Conservation (phyloP, 768 basidiomycete genomes). For the Boletus insuetus region DNA sequence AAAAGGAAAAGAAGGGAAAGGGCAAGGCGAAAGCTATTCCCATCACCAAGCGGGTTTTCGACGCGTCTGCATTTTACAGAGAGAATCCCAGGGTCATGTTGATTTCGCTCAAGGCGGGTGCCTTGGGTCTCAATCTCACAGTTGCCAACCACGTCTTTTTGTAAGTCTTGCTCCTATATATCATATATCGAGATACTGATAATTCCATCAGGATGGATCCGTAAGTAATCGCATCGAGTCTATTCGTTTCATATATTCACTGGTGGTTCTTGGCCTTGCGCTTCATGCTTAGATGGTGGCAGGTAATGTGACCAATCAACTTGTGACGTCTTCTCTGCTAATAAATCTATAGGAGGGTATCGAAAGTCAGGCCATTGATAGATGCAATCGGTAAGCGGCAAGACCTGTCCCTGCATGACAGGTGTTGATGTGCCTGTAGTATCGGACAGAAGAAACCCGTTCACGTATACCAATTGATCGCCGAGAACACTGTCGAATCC, state of each 20-base stretch:
- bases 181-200: conserved; percentile 1
- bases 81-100: conserved; percentile 78
- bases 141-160: conserved; percentile 86
- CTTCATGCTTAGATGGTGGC: conserved; percentile 63
- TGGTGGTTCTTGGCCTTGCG: neutral
- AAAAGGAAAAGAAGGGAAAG: conserved; percentile 39
- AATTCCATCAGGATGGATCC: conserved; percentile 66
- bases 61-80: conserved; percentile 24
- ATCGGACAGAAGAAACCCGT: conserved; percentile 85
- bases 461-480: conserved; percentile 86
- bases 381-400: conserved; percentile 61
- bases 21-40: conserved; percentile 29
- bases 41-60: conserved; percentile 12
- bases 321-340: conserved; percentile 7
- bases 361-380: conserved; percentile 79
- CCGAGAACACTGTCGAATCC: conserved; percentile 85
- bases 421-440: conserved; percentile 23
- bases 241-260: conserved; percentile 11
- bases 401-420: neutral
- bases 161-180: conserved; percentile 39
- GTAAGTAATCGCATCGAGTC: conserved; percentile 42
- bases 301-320: conserved; percentile 36
- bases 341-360: conserved; percentile 59
- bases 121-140: conserved; percentile 83
- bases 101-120: conserved; percentile 84